These are phyloP conservation scores for Tolypocladium sp. DNA, from an alignment of 2,329 filamentous ascomycete species.

Conservation along the genomic window DNA sequence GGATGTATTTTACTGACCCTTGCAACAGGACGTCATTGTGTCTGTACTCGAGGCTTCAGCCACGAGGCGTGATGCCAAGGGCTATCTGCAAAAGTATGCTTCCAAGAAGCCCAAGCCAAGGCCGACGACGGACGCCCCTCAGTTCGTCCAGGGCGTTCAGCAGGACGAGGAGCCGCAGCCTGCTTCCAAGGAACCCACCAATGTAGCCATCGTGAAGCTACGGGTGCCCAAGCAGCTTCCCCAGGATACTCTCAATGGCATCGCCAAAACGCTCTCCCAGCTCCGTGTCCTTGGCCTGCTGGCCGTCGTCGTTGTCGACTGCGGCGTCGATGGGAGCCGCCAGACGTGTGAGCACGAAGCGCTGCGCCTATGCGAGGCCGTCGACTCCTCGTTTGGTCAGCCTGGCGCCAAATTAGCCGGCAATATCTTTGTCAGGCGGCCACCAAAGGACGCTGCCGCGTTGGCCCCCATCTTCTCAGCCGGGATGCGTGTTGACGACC, in stretches of 20 bases:
- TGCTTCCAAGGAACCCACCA: slow-evolving; percentile 9
- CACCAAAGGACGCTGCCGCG: not conserved
- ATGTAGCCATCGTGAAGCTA: slow-evolving; percentile 82
- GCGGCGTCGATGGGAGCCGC: slow-evolving; percentile 33
- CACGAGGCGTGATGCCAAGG: slow-evolving; percentile 85
- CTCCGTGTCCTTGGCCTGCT: slow-evolving; percentile 72
- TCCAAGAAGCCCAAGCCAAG: slow-evolving; percentile 14
- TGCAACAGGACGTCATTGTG: slow-evolving; percentile 66
- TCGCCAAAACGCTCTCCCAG: slow-evolving; percentile 77
- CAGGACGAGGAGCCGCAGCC: slow-evolving; percentile 4
- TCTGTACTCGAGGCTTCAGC: slow-evolving; percentile 81
- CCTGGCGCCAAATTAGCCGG: slow-evolving; percentile 63
- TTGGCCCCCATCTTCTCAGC: slow-evolving; percentile 12
- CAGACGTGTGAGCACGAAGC: slow-evolving; percentile 51
- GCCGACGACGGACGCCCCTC: slow-evolving; percentile 13
- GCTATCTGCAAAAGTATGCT: slow-evolving; percentile 80
- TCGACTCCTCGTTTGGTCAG: slow-evolving; percentile 58
- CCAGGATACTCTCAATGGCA: slow-evolving; percentile 59
- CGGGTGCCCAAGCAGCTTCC: slow-evolving; percentile 63
- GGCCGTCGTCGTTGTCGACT: slow-evolving; percentile 78
- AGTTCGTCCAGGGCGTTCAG: slow-evolving; percentile 25
- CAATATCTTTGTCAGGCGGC: slow-evolving; percentile 15
- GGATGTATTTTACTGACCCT: not conserved
- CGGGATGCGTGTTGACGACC: slow-evolving; percentile 20
- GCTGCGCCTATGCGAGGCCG: slow-evolving; percentile 62